Percentiles rank a stretch among this genome's conserved stretches.
phyloP scores from a whole-genome alignment of 768 basidiomycete genomes.

The Phanerodontia chrysosporium region DNA sequence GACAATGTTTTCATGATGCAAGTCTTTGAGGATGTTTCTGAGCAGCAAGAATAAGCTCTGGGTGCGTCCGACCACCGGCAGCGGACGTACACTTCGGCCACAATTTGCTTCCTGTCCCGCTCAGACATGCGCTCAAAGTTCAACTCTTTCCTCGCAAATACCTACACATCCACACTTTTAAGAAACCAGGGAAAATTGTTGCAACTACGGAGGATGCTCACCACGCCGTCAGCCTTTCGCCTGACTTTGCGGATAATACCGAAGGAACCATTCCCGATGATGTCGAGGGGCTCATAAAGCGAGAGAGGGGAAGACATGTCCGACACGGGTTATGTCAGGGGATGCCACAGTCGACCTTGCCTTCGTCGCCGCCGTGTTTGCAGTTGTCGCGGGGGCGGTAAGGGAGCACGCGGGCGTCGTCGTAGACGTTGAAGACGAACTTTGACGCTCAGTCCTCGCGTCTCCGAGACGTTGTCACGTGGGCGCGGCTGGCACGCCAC shows the following conservation, averaged over 20 bases:
- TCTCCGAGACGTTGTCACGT: not conserved
- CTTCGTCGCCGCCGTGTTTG: not conserved
- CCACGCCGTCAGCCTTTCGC: conserved; percentile 77
- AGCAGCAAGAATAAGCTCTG: not conserved
- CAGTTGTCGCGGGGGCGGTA: not conserved
- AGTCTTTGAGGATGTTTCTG: conserved; percentile 95
- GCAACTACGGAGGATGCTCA: conserved; percentile 35
- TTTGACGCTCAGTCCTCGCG: not conserved
- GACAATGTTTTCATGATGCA: conserved; percentile 94
- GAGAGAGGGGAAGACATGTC: conserved; percentile 47
- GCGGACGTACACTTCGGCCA: conserved; percentile 90
- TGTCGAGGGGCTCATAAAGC: conserved; percentile 80
- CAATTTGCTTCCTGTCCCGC: conserved; percentile 93
- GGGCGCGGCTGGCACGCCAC: not conserved
- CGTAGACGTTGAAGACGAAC: not conserved
- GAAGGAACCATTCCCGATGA: conserved; percentile 97
- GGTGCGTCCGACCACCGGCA: not conserved
- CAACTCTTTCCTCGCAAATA: conserved; percentile 90
- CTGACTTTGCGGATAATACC: conserved; percentile 95
- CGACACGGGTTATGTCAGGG: not conserved
- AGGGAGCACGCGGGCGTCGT: not conserved
- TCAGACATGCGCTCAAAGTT: conserved; percentile 98
- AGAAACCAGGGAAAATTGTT: not conserved
- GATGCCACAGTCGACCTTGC: not conserved
- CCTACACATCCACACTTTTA: conserved; percentile 33